A percentile compares a stretch with the other conserved stretches of the same genome.
Evolutionary conservation across 2,329 filamentous ascomycete species (phyloP).

Genomic region (Ceratocystis huliohia): DNA sequence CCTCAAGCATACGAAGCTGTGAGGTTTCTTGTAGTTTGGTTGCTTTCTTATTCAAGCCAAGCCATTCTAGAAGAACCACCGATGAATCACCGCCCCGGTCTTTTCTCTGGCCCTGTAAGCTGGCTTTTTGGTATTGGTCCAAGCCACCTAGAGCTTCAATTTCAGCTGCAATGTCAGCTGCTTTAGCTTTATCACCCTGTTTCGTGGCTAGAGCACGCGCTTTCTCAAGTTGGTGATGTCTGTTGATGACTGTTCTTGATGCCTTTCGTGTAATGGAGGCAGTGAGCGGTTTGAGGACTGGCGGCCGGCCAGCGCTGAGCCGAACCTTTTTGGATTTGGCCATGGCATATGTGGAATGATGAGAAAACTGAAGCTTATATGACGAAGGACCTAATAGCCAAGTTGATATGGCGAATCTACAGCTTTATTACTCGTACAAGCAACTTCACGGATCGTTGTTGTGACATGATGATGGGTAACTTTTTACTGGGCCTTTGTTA

Average conservation of each 20-base stretch:
- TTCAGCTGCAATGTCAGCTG: constrained; percentile 37
- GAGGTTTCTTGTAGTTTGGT: constrained; percentile 20
- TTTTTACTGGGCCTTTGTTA: constrained; percentile 14
- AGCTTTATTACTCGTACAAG: neutral
- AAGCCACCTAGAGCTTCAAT: constrained; percentile 49
- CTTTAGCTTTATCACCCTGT: constrained; percentile 40
- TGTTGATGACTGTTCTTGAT: constrained; percentile 51
- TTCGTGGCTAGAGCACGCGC: constrained; percentile 41
- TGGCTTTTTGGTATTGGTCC: constrained; percentile 52
- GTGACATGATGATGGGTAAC: neutral
- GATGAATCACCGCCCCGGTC: constrained; percentile 58
- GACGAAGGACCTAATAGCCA: neutral
- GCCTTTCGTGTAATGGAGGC: constrained; percentile 47
- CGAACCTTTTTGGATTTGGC: constrained; percentile 26
- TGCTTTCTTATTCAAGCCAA: constrained; percentile 27
- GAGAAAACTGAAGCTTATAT: neutral
- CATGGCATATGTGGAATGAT: constrained; percentile 24
- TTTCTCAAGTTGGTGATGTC: constrained; percentile 53
- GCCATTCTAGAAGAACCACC: constrained; percentile 50
- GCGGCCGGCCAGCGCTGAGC: constrained; percentile 37
- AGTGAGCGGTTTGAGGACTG: constrained; percentile 35
- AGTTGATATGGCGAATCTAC: neutral
- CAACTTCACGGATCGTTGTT: too few species aligned
- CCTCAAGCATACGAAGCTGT: constrained; percentile 60
- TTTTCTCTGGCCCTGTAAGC: constrained; percentile 52